Evolutionary conservation across 176 grass and related monocot genomes (phyloP).

Genomic region (Cenchrus purpureus): DNA sequence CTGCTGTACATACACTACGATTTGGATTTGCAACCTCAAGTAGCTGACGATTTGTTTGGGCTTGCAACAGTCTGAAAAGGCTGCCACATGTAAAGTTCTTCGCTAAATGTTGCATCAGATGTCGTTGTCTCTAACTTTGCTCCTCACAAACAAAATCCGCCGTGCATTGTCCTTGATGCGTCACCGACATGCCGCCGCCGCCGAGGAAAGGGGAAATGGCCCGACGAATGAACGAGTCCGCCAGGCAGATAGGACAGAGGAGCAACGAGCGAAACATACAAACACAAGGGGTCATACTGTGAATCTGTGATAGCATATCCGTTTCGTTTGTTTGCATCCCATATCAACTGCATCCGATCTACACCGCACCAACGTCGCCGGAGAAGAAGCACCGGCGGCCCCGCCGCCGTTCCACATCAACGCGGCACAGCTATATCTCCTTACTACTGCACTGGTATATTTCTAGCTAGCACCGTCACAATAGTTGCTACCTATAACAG

Average conservation of each 20-base stretch:
- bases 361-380: background rate
- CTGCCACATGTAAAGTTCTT: conserved; percentile 3
- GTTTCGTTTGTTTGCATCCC: background rate
- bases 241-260: background rate
- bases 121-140: background rate
- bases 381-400: background rate
- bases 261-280: background rate
- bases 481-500: background rate
- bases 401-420: background rate
- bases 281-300: background rate
- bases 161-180: background rate
- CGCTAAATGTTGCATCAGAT: background rate
- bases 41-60: conserved; percentile 4
- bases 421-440: conserved; percentile 17
- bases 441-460: conserved; percentile 44
- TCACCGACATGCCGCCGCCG: background rate
- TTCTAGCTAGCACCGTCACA: background rate
- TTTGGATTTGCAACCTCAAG: background rate
- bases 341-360: background rate
- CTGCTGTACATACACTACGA: background rate
- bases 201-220: background rate
- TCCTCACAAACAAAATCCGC: background rate
- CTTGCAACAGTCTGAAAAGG: background rate
- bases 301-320: background rate
- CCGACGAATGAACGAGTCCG: background rate